These are phyloP conservation scores for Boletus insuetus DNA, from an alignment of 768 basidiomycete species.

Conservation along the genomic window DNA sequence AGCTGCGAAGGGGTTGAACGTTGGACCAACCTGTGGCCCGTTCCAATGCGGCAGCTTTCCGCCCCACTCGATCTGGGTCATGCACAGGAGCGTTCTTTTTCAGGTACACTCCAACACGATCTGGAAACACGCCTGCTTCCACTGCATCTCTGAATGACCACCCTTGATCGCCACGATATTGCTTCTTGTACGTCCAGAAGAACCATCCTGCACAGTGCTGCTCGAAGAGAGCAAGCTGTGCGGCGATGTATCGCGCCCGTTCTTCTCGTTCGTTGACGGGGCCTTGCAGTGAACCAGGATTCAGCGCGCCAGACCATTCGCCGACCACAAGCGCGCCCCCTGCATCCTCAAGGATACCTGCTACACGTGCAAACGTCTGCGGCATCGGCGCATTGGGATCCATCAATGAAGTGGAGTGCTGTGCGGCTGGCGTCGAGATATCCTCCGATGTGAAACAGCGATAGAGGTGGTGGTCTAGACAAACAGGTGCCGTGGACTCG, in stretches of 20 bases:
- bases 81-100: conserved; percentile 19
- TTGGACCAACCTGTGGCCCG: conserved; percentile 33
- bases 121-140: conserved; percentile 59
- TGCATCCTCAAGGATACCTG: conserved; percentile 32
- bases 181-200: conserved; percentile 85
- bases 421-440: conserved; percentile 46
- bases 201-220: conserved; percentile 67
- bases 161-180: conserved; percentile 59
- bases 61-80: conserved; percentile 16
- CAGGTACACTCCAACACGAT: conserved; percentile 42
- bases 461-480: conserved; percentile 82
- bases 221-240: conserved; percentile 68
- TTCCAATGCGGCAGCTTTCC: conserved; percentile 30
- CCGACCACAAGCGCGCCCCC: conserved; percentile 64
- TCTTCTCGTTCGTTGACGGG: conserved; percentile 41
- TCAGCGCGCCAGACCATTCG: conserved; percentile 78
- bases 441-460: conserved; percentile 72
- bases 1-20: conserved; percentile 16
- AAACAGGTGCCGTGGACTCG: conserved; percentile 40
- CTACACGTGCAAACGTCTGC: conserved; percentile 39
- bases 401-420: conserved; percentile 51
- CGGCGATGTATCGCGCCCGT: conserved; percentile 49
- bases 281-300: conserved; percentile 58
- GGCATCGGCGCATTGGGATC: conserved; percentile 40
- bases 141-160: conserved; percentile 73